Evolutionary conservation across 305 asterid genomes (phyloP), one percentile per base, ranked within the genome.

Genomic region (Fraxinus xanthoxyloides): DNA sequence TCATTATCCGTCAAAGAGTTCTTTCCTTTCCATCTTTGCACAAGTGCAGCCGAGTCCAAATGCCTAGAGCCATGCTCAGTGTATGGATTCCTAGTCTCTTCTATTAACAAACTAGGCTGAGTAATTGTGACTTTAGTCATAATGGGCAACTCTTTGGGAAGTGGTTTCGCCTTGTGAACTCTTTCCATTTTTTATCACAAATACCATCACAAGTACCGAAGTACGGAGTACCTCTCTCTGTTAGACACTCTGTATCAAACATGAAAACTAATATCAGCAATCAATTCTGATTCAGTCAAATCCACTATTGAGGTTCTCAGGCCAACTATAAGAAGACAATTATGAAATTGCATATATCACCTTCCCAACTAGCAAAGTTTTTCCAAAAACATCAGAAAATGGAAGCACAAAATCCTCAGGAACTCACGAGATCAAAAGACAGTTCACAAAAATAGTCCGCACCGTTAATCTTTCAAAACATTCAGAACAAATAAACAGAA

Each of bases 11-110:
- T 90, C 32, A 89, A 79, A 76, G 88, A 88, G 59, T 86, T 85
- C 86, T 93, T 91, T 79, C 97, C 97, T 84, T 90, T 94, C 93
- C 92, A 90, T 26, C 93, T 63, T 77, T 83, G 86, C 48, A 87
- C 74, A 9, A 92, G 87, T 19, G 84, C 80, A 59, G 83, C 83
- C 32, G 81, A 65, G 31, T 87, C 85, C 1, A 82, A 79, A 79
- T 87, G 94, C 43, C 77, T 89, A 83, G 88, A 87, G 75, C 83
- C 86, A 17, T 43, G 83, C 43, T 54, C 73, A 36, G 79, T 84
- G 35, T 84, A 81, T 40, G 88, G 83, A 81, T 85, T 88, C 17
- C 81, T 80, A 5, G 80, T 74, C 74, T 89, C 94, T 38, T 87
- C 94, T 84, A 83, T 87, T 69, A 78, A 81, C 40, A 89, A 83